Evolutionary conservation across 768 basidiomycete species (phyloP).

Genomic region (Macrocybe gigantea): DNA sequence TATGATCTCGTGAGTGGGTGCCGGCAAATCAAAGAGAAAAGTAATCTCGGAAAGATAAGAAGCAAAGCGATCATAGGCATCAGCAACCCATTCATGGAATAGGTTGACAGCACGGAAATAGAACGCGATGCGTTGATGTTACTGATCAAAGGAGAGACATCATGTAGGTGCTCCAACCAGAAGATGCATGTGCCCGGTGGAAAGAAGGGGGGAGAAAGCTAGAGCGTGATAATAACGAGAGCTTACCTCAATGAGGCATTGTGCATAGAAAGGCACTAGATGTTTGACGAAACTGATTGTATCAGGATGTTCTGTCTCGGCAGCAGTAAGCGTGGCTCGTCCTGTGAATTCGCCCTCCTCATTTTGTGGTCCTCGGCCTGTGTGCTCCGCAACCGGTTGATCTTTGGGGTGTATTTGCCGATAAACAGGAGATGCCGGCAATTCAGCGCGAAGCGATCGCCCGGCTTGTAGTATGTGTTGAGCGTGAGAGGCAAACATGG

Average conservation of each 20-base stretch:
- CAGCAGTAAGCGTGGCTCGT: constrained; percentile 2
- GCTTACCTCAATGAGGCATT: constrained; percentile 64
- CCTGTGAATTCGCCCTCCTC: constrained; percentile 1
- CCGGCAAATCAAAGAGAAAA: constrained; percentile 4
- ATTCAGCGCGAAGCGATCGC: background rate
- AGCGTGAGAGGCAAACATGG: constrained; percentile 62
- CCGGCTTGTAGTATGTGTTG: constrained; percentile 23
- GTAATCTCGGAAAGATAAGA: background rate
- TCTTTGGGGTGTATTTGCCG: constrained; percentile 4
- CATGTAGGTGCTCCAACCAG: background rate
- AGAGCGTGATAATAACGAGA: background rate
- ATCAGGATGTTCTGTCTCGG: constrained; percentile 10
- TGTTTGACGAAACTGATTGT: constrained; percentile 30
- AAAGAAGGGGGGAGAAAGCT: background rate
- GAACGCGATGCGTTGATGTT: background rate
- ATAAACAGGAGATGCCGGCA: constrained; percentile 4
- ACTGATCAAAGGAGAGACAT: no score
- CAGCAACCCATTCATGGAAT: background rate
- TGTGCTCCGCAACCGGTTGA: constrained; percentile 1
- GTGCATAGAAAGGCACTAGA: constrained; percentile 70
- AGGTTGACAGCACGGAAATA: background rate
- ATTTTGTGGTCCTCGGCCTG: constrained; percentile 4
- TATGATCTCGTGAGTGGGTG: constrained; percentile 5
- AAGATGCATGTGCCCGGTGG: background rate
- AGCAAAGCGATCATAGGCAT: background rate